Evolutionary conservation across 805 yeast species (phyloP), one percentile per base, ranked within the genome.

Genomic region (Yamadazyma kitorensis): DNA sequence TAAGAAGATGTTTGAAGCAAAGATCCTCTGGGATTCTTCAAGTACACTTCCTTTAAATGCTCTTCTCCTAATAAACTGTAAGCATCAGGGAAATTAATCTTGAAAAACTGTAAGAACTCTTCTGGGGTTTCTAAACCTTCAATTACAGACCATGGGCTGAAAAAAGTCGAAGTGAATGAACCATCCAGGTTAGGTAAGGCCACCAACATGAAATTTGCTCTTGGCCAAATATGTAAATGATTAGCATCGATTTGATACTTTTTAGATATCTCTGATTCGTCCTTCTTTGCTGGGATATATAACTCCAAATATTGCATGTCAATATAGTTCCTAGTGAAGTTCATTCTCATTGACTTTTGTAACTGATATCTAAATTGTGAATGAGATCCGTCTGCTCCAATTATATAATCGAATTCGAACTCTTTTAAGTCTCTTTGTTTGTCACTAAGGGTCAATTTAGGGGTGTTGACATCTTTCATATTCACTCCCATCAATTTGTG

Each of bases 191-290:
- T 89, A 7, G 97, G 85, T 39, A 89, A 68, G 0, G 96, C 96
- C 49, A 89, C 89, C 46, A 89, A 70, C 97, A 89, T 89, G 54
- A 68, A 86, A 34, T 84, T 70, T 39, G 80, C 76, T 29, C 96
- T 68, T 4, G 97, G 97, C 97, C 97, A 89, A 29, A 89, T 86
- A 51, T 89, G 97, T 33, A 89, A 68, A 54, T 86, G 87, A 58
- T 86, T 78, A 6, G 88, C 80, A 44, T 79, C 76, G 15, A 84
- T 64, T 12, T 65, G 60, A 48, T 78, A 84, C 15, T 64, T 50
- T n/a, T 27, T 30, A n/a, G n/a, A n/a, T n/a, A n/a, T n/a, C 46
- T 51, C 15, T 40, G 28, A 30, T 5, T 29, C 42, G 31, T 49
- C 58, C 4, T 51, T 48, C 3, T 68, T 65, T 0, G 86, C 72